These are phyloP conservation scores for Tolypocladium ovalisporum DNA, from an alignment of 2,329 filamentous ascomycete genomes.

Conservation along the genomic window DNA sequence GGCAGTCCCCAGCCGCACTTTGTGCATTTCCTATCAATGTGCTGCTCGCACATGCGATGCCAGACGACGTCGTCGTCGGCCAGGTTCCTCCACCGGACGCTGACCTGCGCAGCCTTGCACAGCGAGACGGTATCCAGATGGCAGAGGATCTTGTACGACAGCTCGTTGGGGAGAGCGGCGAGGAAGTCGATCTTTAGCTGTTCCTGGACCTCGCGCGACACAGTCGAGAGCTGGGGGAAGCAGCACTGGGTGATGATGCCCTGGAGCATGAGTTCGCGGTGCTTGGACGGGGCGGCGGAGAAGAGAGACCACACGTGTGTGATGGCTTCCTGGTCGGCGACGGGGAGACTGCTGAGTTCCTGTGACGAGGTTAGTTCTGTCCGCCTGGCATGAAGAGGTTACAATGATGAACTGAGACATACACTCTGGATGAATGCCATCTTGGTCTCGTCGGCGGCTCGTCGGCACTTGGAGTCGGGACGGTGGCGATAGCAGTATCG, in stretches of 20 bases:
- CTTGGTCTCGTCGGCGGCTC: constrained; percentile 86
- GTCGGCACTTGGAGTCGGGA: constrained; percentile 85
- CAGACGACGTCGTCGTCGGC: constrained; percentile 98
- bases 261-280: constrained; percentile 91
- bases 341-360: constrained; percentile 73
- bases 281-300: constrained; percentile 86
- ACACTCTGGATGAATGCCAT: constrained; percentile 92
- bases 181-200: constrained; percentile 97
- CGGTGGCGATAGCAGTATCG: constrained; percentile 94
- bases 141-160: constrained; percentile 87
- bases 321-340: constrained; percentile 86
- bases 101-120: constrained; percentile 93
- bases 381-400: neutral
- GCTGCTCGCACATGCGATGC: constrained; percentile 95
- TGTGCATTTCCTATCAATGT: constrained; percentile 85
- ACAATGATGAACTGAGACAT: constrained; percentile 24
- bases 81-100: constrained; percentile 72
- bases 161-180: constrained; percentile 74
- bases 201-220: constrained; percentile 83
- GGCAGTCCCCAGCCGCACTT: constrained; percentile 95
- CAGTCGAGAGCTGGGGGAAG: constrained; percentile 89
- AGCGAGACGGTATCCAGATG: constrained; percentile 89
- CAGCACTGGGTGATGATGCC: constrained; percentile 95
- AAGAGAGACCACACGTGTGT: constrained; percentile 97
- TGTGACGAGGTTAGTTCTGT: constrained; percentile 20